These are phyloP conservation scores for Mycena albidolilacea DNA, from an alignment of 768 basidiomycete genomes.

Conservation along the genomic window DNA sequence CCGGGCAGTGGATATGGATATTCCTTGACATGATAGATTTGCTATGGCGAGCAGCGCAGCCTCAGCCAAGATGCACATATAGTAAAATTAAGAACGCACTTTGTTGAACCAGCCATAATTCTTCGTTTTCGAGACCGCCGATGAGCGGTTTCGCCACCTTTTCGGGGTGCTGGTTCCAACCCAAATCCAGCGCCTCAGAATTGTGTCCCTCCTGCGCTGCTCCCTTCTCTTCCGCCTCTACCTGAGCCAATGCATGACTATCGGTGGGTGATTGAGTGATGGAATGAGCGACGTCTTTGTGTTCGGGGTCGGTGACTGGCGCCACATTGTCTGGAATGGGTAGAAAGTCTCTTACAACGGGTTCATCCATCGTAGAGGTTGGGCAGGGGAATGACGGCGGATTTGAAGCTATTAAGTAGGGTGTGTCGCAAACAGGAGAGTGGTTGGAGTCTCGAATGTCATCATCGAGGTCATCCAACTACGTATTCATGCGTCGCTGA, in stretches of 20 bases:
- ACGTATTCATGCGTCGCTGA: slow-evolving; percentile 16
- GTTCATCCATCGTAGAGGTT: slow-evolving; percentile 24
- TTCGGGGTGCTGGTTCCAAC: slow-evolving; percentile 29
- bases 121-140: slow-evolving; percentile 54
- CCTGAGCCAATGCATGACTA: slow-evolving; percentile 32
- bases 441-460: slow-evolving; percentile 12
- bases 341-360: slow-evolving; percentile 29
- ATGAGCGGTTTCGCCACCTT: slow-evolving; percentile 48
- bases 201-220: slow-evolving; percentile 21
- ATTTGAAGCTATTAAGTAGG: slow-evolving; percentile 20
- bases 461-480: slow-evolving; percentile 27
- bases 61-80: slow-evolving; percentile 18
- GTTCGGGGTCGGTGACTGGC: slow-evolving; percentile 32
- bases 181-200: slow-evolving; percentile 29
- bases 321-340: slow-evolving; percentile 30
- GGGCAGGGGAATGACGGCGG: slow-evolving; percentile 12
- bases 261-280: slow-evolving; percentile 31
- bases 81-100: slow-evolving; percentile 42
- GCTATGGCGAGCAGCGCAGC: slow-evolving; percentile 42
- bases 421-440: not conserved
- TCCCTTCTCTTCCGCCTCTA: slow-evolving; percentile 22
- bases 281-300: slow-evolving; percentile 26
- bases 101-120: slow-evolving; percentile 60
- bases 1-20: slow-evolving; percentile 46
- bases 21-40: slow-evolving; percentile 56